Base-by-base conservation (phyloP, 1,284 basidiomycete genomes). In the Termitomyces sp. region DNA sequence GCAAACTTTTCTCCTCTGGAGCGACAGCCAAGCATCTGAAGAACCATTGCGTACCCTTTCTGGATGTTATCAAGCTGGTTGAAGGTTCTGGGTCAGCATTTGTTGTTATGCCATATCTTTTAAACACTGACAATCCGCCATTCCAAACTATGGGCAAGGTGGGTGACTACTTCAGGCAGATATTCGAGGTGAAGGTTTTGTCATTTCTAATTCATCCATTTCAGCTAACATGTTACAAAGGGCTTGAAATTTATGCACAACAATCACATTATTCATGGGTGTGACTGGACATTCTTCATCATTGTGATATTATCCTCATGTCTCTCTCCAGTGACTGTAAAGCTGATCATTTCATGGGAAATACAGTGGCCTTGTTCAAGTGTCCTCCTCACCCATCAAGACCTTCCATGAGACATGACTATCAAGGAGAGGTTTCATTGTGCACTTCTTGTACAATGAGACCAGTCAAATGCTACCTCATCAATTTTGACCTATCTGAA, bases 221-320 rank as follows among this genome's bases (percentile, higher is more conserved):
- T 19, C 17, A 44, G 12, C 48, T 50, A 12, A 50, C 7, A 10
- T 31, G 8, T 33, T 10, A 6, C 15, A 76, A 47, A 47, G 75
- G 73, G 74, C 1, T 45, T 77, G 0, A 60, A 65, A 49, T 75
- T 71, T 53, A 67, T 78, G 62, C 76, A 77, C 52, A 28, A 67
- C 4, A 61, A 70, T 19, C 55, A 67, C 31, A 63, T 77, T 10
- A 69, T 69, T 2, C 75, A 77, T 60, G 60, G 73, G 76, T 73
- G 47, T 2, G 43, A 15, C 17, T 9, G 19, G 24, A 19, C 21
- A 9, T 21, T 17, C 9, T 10, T 17, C 10, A 30, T 43, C 7
- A 5, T 19, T 36, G 9, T 24, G 5, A 39, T 28, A 3, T 26
- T 12, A 15, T 2, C 0, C 34, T 10, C 36, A 44, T n/a, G 15